A percentile compares a stretch with the other conserved stretches of the same genome.
Evolutionary conservation across 371 early-diverging fungal genomes (phyloP).

Genomic region (Mucor indicus): DNA sequence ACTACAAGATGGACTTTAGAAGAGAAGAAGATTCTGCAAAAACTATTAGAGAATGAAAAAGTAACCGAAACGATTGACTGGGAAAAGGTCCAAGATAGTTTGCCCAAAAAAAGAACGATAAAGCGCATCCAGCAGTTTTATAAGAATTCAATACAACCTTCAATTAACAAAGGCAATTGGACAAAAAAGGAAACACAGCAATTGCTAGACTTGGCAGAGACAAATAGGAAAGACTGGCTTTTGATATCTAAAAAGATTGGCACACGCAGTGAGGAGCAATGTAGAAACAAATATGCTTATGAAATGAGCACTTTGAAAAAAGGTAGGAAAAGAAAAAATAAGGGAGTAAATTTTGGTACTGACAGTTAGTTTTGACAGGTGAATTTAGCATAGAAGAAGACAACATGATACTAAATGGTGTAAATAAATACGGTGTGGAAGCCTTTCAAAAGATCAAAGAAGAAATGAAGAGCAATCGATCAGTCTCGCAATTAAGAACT

Average conservation of each 20-base stretch:
- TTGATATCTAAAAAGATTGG: slow-evolving; percentile 2
- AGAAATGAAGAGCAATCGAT: slow-evolving; percentile 11
- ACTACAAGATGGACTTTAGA: slow-evolving; percentile 16
- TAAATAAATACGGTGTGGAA: slow-evolving; percentile 10
- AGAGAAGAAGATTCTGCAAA: slow-evolving; percentile 15
- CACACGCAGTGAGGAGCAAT: slow-evolving; percentile 17
- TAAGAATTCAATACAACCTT: slow-evolving; percentile 10
- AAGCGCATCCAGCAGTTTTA: slow-evolving; percentile 12
- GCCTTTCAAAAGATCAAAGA: slow-evolving; percentile 13
- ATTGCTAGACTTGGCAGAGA: not conserved
- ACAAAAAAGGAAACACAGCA: slow-evolving; percentile 4
- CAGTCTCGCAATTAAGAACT: slow-evolving; percentile 8
- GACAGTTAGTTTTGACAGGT: slow-evolving; percentile 1
- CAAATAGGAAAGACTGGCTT: slow-evolving; percentile 10
- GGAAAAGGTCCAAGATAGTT: not conserved
- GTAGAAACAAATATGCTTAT: slow-evolving; percentile 21
- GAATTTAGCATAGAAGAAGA: slow-evolving; percentile 19
- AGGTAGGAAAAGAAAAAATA: slow-evolving; percentile 4
- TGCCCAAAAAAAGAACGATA: slow-evolving; percentile 5
- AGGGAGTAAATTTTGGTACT: no score
- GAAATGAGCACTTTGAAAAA: slow-evolving; percentile 8
- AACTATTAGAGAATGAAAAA: not conserved
- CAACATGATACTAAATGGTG: slow-evolving; percentile 5
- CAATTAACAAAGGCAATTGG: slow-evolving; percentile 17
- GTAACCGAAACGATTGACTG: slow-evolving; percentile 13